Percentiles rank a stretch among this genome's conserved stretches.
These are phyloP conservation scores for Leishmania braziliensis DNA, from an alignment of 208 protist genomes.

Conservation along the genomic window DNA sequence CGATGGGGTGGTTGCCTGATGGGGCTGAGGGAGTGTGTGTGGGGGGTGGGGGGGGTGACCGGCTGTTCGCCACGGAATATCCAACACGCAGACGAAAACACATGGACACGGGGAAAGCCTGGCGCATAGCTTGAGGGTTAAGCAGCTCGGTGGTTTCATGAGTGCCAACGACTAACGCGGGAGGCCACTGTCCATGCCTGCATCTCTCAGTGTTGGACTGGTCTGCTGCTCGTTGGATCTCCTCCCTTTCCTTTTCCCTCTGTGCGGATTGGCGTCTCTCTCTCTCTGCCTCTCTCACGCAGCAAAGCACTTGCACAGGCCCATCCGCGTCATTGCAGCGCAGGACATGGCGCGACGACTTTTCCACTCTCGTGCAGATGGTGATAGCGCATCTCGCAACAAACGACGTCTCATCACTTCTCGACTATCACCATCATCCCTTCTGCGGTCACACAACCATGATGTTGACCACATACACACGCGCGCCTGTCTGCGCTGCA, in stretches of 20 bases:
- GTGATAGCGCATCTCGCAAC: neutral
- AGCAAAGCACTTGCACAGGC: neutral
- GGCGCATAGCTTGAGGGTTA: neutral
- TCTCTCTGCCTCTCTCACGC: neutral
- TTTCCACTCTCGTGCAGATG: neutral
- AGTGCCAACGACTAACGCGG: neutral
- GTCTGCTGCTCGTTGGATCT: neutral
- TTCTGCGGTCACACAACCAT: neutral
- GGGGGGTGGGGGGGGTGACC: neutral
- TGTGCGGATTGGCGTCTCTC: neutral
- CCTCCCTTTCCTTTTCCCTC: neutral
- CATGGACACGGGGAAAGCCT: neutral
- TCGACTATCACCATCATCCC: neutral
- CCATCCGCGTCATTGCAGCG: neutral
- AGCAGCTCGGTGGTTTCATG: neutral
- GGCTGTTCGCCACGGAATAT: neutral
- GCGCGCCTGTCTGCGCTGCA: neutral
- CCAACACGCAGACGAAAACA: neutral
- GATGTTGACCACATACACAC: neutral
- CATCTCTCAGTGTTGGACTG: neutral
- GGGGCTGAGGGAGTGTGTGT: neutral
- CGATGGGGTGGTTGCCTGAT: neutral
- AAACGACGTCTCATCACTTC: neutral
- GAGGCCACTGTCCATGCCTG: neutral
- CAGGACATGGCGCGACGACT: neutral